These are phyloP conservation scores for Penicillium bialowiezense DNA, from an alignment of 495 filamentous ascomycete species.

Conservation along the genomic window DNA sequence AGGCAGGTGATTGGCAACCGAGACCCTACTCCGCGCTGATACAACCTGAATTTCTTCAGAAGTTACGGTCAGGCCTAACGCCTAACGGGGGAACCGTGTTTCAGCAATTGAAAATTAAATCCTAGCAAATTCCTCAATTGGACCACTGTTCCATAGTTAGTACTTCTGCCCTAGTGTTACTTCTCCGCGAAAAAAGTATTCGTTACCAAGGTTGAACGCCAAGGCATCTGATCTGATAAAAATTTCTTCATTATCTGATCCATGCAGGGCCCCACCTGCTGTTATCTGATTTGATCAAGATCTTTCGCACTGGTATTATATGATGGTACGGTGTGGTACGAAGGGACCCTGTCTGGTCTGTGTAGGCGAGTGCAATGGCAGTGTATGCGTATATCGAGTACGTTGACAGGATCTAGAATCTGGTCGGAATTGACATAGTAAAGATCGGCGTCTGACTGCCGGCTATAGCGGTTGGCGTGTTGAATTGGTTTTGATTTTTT, in stretches of 20 bases:
- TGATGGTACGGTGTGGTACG: too few relatives aligned
- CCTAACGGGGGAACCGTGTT: neutral
- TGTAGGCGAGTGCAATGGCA: too few relatives aligned
- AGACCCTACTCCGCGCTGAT: neutral
- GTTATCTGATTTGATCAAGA: slow-evolving; percentile 11
- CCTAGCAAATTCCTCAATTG: too few relatives aligned
- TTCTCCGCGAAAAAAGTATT: too few relatives aligned
- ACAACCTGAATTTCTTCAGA: neutral
- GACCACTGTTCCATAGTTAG: too few relatives aligned
- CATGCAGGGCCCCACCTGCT: slow-evolving; percentile 20
- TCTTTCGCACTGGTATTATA: too few relatives aligned
- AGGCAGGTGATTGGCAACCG: slow-evolving; percentile 4
- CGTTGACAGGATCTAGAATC: too few relatives aligned
- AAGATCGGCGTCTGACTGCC: neutral
- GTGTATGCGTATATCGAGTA: too few relatives aligned
- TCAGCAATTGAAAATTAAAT: neutral
- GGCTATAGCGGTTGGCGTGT: neutral
- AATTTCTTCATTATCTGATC: slow-evolving; percentile 33
- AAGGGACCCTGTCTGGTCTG: too few relatives aligned
- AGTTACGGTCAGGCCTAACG: slow-evolving; percentile 4
- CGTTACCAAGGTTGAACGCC: too few relatives aligned
- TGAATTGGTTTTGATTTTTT: neutral
- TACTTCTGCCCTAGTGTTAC: too few relatives aligned
- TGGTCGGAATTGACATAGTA: too few relatives aligned
- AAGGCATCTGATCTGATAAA: slow-evolving; percentile 31